Conservation (phyloP, 2,329 filamentous ascomycete species). For the Pseudogymnoascus sp. region DNA sequence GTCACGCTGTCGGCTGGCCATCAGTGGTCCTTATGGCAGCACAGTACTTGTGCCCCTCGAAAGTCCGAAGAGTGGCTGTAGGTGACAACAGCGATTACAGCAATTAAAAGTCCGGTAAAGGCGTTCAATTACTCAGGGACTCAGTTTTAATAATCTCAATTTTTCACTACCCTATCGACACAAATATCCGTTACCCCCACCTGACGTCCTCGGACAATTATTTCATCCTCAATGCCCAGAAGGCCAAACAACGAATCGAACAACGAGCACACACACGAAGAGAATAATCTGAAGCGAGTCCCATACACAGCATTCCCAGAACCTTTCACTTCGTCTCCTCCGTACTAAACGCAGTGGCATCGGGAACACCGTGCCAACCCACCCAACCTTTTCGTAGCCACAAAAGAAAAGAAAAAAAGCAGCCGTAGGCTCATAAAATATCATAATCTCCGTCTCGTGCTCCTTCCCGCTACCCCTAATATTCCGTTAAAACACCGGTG, state of each 20-base stretch:
- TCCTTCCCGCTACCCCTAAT: background rate
- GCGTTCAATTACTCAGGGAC: no score
- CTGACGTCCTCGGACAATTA: background rate
- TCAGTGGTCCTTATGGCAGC: background rate
- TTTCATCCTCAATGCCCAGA: background rate
- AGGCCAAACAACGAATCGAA: constrained; percentile 5
- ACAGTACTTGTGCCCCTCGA: background rate
- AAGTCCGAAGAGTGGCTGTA: background rate
- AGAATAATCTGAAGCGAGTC: constrained; percentile 5
- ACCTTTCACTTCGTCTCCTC: background rate
- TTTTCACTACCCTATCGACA: constrained; percentile 2
- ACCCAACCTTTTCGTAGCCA: constrained; percentile 5
- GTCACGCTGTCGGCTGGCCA: background rate
- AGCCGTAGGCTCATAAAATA: constrained; percentile 7
- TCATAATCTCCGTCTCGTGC: constrained; percentile 3
- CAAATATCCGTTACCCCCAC: background rate
- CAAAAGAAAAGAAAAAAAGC: constrained; percentile 4
- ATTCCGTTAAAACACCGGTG: background rate
- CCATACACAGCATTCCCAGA: constrained; percentile 5
- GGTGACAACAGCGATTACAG: no score
- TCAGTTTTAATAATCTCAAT: background rate
- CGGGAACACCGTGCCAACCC: constrained; percentile 5
- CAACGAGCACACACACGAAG: constrained; percentile 5
- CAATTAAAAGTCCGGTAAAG: no score
- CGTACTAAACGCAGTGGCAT: background rate